Evolutionary conservation across 495 filamentous ascomycete species (phyloP).

Genomic region (Opeltia flavorubescens): DNA sequence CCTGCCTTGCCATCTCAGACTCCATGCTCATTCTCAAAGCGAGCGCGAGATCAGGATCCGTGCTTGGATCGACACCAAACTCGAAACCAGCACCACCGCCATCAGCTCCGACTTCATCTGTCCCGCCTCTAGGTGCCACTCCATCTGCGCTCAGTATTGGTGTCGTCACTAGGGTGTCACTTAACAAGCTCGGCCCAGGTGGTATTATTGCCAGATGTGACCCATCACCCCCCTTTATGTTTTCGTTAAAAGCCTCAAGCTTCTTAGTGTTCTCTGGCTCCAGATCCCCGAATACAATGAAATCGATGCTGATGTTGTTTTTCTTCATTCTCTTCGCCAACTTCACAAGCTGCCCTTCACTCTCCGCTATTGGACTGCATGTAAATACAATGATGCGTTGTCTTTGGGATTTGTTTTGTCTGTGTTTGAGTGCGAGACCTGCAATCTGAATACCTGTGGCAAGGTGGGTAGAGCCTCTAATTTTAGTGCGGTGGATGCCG

Average conservation of each 20-base stretch:
- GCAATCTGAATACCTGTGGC: slow-evolving; percentile 91
- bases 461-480: slow-evolving; percentile 72
- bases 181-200: slow-evolving; percentile 79
- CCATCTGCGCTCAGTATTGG: slow-evolving; percentile 77
- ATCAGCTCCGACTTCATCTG: slow-evolving; percentile 30
- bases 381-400: slow-evolving; percentile 94
- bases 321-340: slow-evolving; percentile 99
- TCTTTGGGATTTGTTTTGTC: slow-evolving; percentile 88
- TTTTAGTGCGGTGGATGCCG: slow-evolving; percentile 87
- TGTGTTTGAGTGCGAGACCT: slow-evolving; percentile 88
- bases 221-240: slow-evolving; percentile 77
- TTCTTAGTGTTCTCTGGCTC: slow-evolving; percentile 84
- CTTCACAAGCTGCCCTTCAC: slow-evolving; percentile 74
- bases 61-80: slow-evolving; percentile 65
- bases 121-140: slow-evolving; percentile 26
- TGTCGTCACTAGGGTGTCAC: slow-evolving; percentile 81
- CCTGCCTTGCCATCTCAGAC: slow-evolving; percentile 87
- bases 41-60: slow-evolving; percentile 85
- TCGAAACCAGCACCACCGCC: slow-evolving; percentile 45
- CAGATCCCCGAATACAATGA: slow-evolving; percentile 86
- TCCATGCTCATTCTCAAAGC: slow-evolving; percentile 97
- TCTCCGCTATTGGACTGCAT: slow-evolving; percentile 80
- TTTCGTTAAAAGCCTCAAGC: slow-evolving; percentile 81
- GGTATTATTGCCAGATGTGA: slow-evolving; percentile 84
- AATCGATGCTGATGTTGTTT: slow-evolving; percentile 77